phyloP scores from a whole-genome alignment of 163 green algal species.

The Scenedesmus sp. region DNA sequence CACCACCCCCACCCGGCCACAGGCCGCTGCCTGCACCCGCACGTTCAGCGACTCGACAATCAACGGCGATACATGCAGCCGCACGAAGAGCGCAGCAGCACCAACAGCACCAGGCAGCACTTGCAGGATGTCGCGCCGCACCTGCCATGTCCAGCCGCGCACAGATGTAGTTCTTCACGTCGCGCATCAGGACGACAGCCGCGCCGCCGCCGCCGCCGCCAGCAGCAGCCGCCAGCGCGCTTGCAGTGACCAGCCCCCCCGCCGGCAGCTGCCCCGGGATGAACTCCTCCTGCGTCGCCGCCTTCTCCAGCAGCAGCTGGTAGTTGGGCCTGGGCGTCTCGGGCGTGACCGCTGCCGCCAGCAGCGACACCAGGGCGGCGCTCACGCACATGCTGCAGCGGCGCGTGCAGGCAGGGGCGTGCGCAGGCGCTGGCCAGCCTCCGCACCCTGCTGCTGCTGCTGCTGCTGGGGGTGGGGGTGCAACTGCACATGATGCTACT shows the following conservation, averaged over 20 bases:
- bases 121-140: too few species aligned
- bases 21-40: too few species aligned
- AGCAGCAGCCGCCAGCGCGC: conserved; percentile 4
- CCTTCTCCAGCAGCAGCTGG: conserved; percentile 75
- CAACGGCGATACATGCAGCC: too few species aligned
- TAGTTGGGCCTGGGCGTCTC: conserved; percentile 12
- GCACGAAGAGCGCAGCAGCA: too few species aligned
- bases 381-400: background rate
- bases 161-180: conserved; percentile 85
- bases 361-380: conserved; percentile 18
- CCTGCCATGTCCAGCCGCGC: conserved; percentile 73
- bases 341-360: conserved; percentile 7
- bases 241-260: background rate
- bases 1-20: too few species aligned
- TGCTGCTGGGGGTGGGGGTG: background rate
- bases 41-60: too few species aligned
- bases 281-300: conserved; percentile 76
- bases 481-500: background rate
- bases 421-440: background rate
- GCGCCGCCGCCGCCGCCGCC: background rate
- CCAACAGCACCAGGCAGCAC: too few species aligned
- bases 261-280: conserved; percentile 33
- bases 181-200: conserved; percentile 67
- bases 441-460: background rate
- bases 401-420: background rate